phyloP scores from a whole-genome alignment of 257 asterid species.

The Plectranthus barbatus region DNA sequence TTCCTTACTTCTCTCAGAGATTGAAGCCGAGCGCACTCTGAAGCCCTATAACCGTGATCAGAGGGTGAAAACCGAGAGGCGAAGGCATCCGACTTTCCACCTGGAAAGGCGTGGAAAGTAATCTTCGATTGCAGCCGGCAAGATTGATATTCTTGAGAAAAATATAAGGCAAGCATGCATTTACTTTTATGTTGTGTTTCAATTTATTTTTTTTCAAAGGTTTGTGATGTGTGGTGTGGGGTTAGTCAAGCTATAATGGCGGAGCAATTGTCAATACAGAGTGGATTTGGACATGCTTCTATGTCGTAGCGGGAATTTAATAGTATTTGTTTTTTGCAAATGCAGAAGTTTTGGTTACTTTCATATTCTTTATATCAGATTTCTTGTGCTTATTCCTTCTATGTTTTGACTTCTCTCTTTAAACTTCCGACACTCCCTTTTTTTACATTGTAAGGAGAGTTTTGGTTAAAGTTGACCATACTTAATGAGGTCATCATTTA shows the following conservation, averaged over 20 bases:
- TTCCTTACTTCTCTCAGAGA: constrained; percentile 35
- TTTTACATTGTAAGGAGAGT: too few relatives aligned
- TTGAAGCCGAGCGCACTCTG: constrained; percentile 31
- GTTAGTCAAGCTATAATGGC: too few relatives aligned
- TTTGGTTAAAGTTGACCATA: too few relatives aligned
- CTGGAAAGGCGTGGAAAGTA: too few relatives aligned
- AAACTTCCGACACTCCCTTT: too few relatives aligned
- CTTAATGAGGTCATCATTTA: too few relatives aligned
- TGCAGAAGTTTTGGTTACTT: neutral
- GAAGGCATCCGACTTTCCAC: constrained; percentile 20
- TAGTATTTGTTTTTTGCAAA: neutral
- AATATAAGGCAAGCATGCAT: neutral
- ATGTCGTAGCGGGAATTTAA: neutral
- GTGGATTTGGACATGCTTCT: neutral
- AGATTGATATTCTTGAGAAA: neutral
- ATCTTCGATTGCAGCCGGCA: neutral
- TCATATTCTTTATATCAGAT: neutral
- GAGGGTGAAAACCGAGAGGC: constrained; percentile 25
- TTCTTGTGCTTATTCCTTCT: too few relatives aligned
- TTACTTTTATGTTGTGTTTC: neutral
- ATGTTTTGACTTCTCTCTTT: too few relatives aligned
- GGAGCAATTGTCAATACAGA: neutral
- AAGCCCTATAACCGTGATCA: constrained; percentile 32
- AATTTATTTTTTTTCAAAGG: neutral
- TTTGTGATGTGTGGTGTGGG: too few relatives aligned